These are phyloP conservation scores for Tillandsia fasciculata DNA, from an alignment of 176 grass and related monocot genomes.

Conservation along the genomic window DNA sequence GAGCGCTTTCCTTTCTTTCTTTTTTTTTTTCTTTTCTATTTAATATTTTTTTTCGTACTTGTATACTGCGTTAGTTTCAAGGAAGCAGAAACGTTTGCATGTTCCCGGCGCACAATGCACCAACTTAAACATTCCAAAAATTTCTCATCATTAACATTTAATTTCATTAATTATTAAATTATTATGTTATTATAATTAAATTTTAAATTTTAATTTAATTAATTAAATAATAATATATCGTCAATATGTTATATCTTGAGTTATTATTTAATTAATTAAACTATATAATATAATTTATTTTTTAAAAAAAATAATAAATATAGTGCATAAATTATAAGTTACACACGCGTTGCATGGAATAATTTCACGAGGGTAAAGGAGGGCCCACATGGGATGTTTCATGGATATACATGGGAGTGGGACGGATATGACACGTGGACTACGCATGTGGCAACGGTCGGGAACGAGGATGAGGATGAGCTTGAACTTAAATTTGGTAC, in stretches of 20 bases:
- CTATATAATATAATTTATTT: no score
- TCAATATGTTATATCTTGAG: no score
- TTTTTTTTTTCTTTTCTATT: not conserved
- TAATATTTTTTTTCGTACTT: not conserved
- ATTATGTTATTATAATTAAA: no score
- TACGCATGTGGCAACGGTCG: not conserved
- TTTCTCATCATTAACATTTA: no score
- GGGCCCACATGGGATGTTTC: not conserved
- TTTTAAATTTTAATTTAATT: no score
- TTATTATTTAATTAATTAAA: no score
- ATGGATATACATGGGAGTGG: constrained; percentile 12
- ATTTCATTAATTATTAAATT: no score
- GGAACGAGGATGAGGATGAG: not conserved
- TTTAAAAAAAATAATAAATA: no score
- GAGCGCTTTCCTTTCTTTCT: not conserved
- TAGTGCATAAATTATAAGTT: not conserved
- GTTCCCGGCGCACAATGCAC: no score
- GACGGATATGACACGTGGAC: constrained; percentile 8
- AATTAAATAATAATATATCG: no score
- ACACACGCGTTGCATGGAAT: not conserved
- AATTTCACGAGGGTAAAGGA: not conserved
- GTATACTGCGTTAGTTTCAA: not conserved
- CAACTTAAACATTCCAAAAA: no score
- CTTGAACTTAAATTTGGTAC: not conserved
- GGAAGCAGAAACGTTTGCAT: not conserved